These are phyloP conservation scores for Cerioporus squamosus DNA, from an alignment of 1,284 basidiomycete species.

Conservation along the genomic window DNA sequence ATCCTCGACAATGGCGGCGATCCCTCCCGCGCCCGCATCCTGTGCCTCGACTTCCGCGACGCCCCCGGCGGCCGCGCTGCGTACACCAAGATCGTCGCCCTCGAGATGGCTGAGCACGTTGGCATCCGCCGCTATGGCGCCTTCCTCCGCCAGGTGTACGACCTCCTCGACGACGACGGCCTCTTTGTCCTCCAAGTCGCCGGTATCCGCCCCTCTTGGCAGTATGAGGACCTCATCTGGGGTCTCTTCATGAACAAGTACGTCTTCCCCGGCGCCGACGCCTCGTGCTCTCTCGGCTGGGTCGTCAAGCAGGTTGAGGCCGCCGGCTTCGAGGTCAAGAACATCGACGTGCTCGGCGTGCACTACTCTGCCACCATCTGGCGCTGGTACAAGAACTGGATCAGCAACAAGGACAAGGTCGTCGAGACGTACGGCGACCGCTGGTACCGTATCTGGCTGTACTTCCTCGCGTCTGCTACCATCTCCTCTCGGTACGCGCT, in stretches of 20 bases:
- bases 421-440: constrained; percentile 88
- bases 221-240: constrained; percentile 98
- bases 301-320: constrained; percentile 87
- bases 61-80: constrained; percentile 82
- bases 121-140: constrained; percentile 91
- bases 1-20: constrained; percentile 75
- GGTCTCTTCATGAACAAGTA: constrained; percentile 97
- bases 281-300: constrained; percentile 95
- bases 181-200: constrained; percentile 96
- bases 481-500: constrained; percentile 66
- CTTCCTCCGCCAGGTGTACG: constrained; percentile 92
- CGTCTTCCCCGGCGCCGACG: constrained; percentile 98
- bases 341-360: constrained; percentile 94
- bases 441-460: constrained; percentile 91
- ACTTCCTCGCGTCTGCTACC: constrained; percentile 85
- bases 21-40: constrained; percentile 83
- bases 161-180: constrained; percentile 94
- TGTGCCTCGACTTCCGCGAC: constrained; percentile 96
- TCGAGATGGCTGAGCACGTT: constrained; percentile 99
- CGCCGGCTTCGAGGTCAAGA: constrained; percentile 97
- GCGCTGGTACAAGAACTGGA: constrained; percentile 96
- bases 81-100: constrained; percentile 94
- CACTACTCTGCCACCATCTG: constrained; percentile 96
- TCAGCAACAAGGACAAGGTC: constrained; percentile 88
- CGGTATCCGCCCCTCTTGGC: constrained; percentile 93